Evolutionary conservation across 352 stramenopile species (phyloP).

Genomic region (Phytophthora podocarpi): DNA sequence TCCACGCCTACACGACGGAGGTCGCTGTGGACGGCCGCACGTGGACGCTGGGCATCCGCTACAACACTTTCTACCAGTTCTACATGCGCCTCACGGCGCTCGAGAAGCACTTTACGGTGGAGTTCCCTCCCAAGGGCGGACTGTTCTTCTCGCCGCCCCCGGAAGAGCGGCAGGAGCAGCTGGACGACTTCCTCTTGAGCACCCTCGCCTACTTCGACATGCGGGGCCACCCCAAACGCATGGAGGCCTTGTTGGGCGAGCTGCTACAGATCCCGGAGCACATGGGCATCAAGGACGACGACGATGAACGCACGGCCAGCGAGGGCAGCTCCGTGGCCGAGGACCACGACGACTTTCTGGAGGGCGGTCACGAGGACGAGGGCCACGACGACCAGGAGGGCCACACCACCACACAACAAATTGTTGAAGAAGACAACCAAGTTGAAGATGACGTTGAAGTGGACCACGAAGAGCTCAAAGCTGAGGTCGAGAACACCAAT

Average conservation of each 20-base stretch:
- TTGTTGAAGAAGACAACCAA: constrained; percentile 1
- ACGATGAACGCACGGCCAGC: constrained; percentile 38
- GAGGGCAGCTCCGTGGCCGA: constrained; percentile 39
- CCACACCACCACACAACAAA: neutral
- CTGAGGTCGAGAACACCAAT: neutral
- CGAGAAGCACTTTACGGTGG: constrained; percentile 57
- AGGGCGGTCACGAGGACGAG: constrained; percentile 6
- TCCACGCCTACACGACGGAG: constrained; percentile 56
- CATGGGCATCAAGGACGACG: constrained; percentile 31
- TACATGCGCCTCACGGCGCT: constrained; percentile 54
- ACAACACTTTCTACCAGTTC: constrained; percentile 67
- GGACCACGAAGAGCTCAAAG: neutral
- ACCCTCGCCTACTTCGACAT: constrained; percentile 60
- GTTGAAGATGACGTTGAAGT: constrained; percentile 22
- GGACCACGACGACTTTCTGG: constrained; percentile 13
- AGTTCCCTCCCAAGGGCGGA: constrained; percentile 67
- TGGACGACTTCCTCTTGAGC: constrained; percentile 68
- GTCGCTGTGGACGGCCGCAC: constrained; percentile 43
- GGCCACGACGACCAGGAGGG: constrained; percentile 2
- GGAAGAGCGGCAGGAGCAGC: constrained; percentile 56
- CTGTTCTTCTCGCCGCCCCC: constrained; percentile 68
- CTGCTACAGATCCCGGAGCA: constrained; percentile 61
- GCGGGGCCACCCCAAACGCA: constrained; percentile 40
- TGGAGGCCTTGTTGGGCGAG: constrained; percentile 54
- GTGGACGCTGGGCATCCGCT: constrained; percentile 64